Evolutionary conservation across 257 asterid genomes (phyloP).

Genomic region (Nicotiana tomentosiformis): DNA sequence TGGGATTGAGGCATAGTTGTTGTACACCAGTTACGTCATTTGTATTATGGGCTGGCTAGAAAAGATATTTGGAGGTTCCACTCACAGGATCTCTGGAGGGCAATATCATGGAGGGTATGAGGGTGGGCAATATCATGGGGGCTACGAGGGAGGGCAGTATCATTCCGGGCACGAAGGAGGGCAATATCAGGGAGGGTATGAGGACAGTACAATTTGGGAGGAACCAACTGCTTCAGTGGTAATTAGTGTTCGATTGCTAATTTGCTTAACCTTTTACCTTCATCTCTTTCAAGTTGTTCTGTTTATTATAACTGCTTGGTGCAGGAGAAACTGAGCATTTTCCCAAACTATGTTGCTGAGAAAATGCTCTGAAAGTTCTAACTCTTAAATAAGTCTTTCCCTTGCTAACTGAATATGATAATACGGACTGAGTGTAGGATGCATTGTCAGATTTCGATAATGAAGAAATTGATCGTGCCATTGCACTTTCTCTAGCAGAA

Average conservation of each 20-base stretch:
- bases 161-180: slow-evolving; percentile 43
- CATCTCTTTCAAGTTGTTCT: neutral
- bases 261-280: neutral
- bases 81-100: slow-evolving; percentile 80
- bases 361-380: neutral
- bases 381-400: neutral
- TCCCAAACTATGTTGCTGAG: neutral
- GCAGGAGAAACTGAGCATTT: neutral
- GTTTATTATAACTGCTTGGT: neutral
- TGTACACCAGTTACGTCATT: neutral
- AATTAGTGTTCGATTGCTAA: slow-evolving; percentile 10
- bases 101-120: slow-evolving; percentile 30
- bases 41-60: slow-evolving; percentile 2
- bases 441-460: slow-evolving; percentile 68
- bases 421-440: slow-evolving; percentile 44
- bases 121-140: slow-evolving; percentile 74
- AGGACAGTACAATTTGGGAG: slow-evolving; percentile 58
- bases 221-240: slow-evolving; percentile 57
- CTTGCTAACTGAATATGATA: slow-evolving; percentile 10
- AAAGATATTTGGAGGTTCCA: slow-evolving; percentile 61
- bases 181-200: slow-evolving; percentile 65
- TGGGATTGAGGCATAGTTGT: neutral
- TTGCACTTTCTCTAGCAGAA: slow-evolving; percentile 79
- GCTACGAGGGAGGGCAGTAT: slow-evolving; percentile 38
- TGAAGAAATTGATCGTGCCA: slow-evolving; percentile 84